Evolutionary conservation across 1,139 yeast species (phyloP).

Genomic region (Suhomyces guaymorum): DNA sequence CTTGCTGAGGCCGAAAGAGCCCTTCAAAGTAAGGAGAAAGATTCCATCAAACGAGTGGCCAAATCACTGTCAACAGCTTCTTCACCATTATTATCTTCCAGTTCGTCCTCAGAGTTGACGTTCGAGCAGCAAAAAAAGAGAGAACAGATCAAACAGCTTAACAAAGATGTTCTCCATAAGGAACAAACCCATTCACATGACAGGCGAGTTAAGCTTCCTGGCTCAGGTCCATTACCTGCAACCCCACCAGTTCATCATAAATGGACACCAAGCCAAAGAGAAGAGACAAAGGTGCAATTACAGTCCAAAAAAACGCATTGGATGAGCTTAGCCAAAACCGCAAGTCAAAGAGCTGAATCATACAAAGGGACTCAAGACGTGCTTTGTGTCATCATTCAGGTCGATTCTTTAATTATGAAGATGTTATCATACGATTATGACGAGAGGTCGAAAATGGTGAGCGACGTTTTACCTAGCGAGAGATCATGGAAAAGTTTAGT

Average conservation of each 20-base stretch:
- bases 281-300: constrained; percentile 21
- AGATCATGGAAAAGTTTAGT: constrained; percentile 37
- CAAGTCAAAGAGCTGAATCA: constrained; percentile 26
- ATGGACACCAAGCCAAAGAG: constrained; percentile 16
- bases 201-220: constrained; percentile 9
- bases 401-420: constrained; percentile 35
- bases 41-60: too few relatives aligned
- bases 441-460: constrained; percentile 31
- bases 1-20: constrained; percentile 9
- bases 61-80: too few relatives aligned
- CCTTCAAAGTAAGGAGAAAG: constrained; percentile 11
- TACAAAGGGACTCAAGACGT: constrained; percentile 22
- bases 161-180: constrained; percentile 22
- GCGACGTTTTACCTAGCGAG: constrained; percentile 33
- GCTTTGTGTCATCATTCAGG: constrained; percentile 27
- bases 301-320: constrained; percentile 30
- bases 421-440: constrained; percentile 38
- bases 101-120: constrained; percentile 10
- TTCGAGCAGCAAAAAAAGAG: constrained; percentile 17
- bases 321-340: constrained; percentile 32
- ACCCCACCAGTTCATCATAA: constrained; percentile 7
- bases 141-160: constrained; percentile 23
- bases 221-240: constrained; percentile 9
- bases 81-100: too few relatives aligned
- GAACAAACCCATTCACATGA: constrained; percentile 16